Conservation (phyloP, 2,329 filamentous ascomycete species). For the Truncatella angustata region DNA sequence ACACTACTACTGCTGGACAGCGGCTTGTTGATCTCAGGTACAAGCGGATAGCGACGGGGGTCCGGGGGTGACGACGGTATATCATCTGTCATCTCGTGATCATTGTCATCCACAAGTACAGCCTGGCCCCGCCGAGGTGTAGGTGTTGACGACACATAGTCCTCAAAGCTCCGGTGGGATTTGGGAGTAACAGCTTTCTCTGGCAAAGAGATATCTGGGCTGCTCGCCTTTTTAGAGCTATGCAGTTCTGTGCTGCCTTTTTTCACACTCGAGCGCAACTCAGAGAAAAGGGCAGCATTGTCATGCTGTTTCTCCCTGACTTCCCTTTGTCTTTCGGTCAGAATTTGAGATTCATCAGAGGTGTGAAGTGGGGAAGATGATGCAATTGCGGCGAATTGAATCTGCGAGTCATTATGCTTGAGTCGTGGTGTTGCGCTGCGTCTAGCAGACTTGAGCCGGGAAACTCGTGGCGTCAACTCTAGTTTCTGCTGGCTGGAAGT, state of each 20-base stretch:
- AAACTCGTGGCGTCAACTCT: slow-evolving; percentile 22
- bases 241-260: slow-evolving; percentile 15
- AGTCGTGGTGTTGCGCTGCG: slow-evolving; percentile 51
- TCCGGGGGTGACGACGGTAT: slow-evolving; percentile 59
- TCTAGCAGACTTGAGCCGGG: slow-evolving; percentile 27
- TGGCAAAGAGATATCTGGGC: slow-evolving; percentile 16
- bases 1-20: slow-evolving; percentile 40
- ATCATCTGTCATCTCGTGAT: slow-evolving; percentile 46
- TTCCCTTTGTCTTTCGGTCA: slow-evolving; percentile 80
- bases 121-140: slow-evolving; percentile 57
- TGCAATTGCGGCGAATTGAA: slow-evolving; percentile 70
- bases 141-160: slow-evolving; percentile 58
- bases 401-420: slow-evolving; percentile 79
- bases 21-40: slow-evolving; percentile 48
- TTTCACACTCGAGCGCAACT: slow-evolving; percentile 55
- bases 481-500: slow-evolving; percentile 24
- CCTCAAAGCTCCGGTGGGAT: slow-evolving; percentile 40
- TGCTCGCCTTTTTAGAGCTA: slow-evolving; percentile 4
- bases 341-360: slow-evolving; percentile 63
- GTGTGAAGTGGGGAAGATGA: slow-evolving; percentile 51
- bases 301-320: slow-evolving; percentile 71
- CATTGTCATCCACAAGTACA: slow-evolving; percentile 39
- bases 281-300: slow-evolving; percentile 64
- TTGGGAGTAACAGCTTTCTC: slow-evolving; percentile 45
- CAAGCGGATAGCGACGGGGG: slow-evolving; percentile 49